A percentile compares a stretch with the other conserved stretches of the same genome.
Conservation (phyloP, 176 grass and related monocot species). For the Phoenix dactylifera region DNA sequence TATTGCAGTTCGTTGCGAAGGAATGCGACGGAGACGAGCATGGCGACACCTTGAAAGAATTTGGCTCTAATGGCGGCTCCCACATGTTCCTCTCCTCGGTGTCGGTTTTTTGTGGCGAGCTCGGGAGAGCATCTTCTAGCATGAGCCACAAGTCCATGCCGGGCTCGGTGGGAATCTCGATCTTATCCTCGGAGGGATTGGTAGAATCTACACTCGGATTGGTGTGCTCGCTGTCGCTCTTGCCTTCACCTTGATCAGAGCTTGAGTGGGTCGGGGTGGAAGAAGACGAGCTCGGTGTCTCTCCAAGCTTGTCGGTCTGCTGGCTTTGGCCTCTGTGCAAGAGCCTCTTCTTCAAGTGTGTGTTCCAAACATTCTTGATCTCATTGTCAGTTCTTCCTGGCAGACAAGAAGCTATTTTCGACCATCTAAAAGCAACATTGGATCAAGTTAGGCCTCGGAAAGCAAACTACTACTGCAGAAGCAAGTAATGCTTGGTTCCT, state of each 20-base stretch:
- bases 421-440: constrained; percentile 37
- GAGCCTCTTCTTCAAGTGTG: constrained; percentile 76
- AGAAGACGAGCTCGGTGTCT: constrained; percentile 10
- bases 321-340: constrained; percentile 14
- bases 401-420: constrained; percentile 70
- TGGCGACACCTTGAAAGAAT: constrained; percentile 12
- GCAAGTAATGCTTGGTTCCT: background rate
- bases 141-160: constrained; percentile 18
- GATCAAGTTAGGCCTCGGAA: background rate
- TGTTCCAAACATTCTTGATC: constrained; percentile 99
- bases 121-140: constrained; percentile 9
- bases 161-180: background rate
- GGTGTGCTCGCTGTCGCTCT: constrained; percentile 34
- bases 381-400: constrained; percentile 92
- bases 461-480: too few species aligned
- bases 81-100: too few species aligned
- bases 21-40: constrained; percentile 43
- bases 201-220: constrained; percentile 30
- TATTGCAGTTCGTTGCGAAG: constrained; percentile 10
- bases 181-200: background rate
- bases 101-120: background rate
- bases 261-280: constrained; percentile 12
- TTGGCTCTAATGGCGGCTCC: too few species aligned
- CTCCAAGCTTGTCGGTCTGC: background rate
- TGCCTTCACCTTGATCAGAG: constrained; percentile 26